These are phyloP conservation scores for Berberis thunbergii DNA, from an alignment of 164 flowering plant genomes.

Conservation along the genomic window DNA sequence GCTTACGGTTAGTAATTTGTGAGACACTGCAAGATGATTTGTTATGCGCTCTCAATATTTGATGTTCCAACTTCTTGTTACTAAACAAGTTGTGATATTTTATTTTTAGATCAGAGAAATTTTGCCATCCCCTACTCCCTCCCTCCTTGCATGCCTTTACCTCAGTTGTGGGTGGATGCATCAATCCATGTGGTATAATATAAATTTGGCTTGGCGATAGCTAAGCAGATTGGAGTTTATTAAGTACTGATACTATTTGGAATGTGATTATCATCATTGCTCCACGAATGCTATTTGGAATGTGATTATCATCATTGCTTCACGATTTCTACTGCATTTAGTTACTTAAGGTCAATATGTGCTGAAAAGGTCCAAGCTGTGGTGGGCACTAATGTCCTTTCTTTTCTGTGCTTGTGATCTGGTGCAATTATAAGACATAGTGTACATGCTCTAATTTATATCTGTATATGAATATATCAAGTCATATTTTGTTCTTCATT, in stretches of 20 bases:
- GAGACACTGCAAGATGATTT: not conserved
- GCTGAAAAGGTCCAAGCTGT: not conserved
- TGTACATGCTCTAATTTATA: too few relatives aligned
- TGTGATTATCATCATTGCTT: not conserved
- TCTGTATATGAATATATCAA: too few relatives aligned
- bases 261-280: not conserved
- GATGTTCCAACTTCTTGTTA: not conserved
- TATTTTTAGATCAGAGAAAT: not conserved
- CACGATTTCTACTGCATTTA: not conserved
- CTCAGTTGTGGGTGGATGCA: too few relatives aligned
- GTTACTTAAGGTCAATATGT: not conserved
- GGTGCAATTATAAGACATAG: too few relatives aligned
- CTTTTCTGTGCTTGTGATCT: too few relatives aligned
- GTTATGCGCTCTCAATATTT: too few relatives aligned
- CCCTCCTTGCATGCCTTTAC: too few relatives aligned
- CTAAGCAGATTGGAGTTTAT: too few relatives aligned
- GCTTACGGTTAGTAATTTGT: conserved; percentile 56
- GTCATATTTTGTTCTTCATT: not conserved
- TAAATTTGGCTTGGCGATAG: too few relatives aligned
- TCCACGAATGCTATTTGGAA: not conserved
- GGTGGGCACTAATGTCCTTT: not conserved
- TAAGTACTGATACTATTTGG: not conserved
- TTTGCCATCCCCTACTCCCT: too few relatives aligned
- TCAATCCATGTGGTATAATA: too few relatives aligned
- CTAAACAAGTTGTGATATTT: not conserved